Evolutionary conservation across 176 grass and related monocot genomes (phyloP).

Genomic region (Carex myosuroides): DNA sequence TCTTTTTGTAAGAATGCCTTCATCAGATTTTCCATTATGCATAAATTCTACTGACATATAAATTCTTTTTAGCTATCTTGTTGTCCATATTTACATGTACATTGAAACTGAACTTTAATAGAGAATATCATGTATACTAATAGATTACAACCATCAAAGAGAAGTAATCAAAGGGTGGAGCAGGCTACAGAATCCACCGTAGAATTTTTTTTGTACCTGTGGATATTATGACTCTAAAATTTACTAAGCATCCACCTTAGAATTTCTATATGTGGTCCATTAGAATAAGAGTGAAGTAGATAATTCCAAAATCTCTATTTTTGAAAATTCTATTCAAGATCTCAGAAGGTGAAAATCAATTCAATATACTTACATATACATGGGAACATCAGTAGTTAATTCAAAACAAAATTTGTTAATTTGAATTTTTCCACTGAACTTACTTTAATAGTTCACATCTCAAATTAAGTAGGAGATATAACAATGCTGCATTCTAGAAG

Average conservation of each 20-base stretch:
- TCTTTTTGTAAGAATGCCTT: background rate
- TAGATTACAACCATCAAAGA: slow-evolving; percentile 18
- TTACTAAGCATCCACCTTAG: background rate
- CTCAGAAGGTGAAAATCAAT: background rate
- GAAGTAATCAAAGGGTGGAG: background rate
- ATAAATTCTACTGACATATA: background rate
- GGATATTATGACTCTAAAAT: background rate
- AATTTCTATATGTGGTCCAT: background rate
- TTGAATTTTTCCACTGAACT: background rate
- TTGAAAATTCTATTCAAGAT: background rate
- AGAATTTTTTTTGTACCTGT: background rate
- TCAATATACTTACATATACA: background rate
- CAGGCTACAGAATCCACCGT: background rate
- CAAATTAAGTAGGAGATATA: background rate
- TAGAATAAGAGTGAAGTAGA: background rate
- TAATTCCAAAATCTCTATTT: background rate
- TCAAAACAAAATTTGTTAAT: background rate
- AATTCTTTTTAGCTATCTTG: background rate
- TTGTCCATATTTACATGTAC: background rate
- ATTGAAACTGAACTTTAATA: background rate
- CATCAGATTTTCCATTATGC: background rate
- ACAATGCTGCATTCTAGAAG: background rate
- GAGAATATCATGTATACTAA: background rate
- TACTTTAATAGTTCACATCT: background rate
- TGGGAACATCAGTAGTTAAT: background rate